These are phyloP conservation scores for Boletellus ananas DNA, from an alignment of 768 basidiomycete genomes.

Conservation along the genomic window DNA sequence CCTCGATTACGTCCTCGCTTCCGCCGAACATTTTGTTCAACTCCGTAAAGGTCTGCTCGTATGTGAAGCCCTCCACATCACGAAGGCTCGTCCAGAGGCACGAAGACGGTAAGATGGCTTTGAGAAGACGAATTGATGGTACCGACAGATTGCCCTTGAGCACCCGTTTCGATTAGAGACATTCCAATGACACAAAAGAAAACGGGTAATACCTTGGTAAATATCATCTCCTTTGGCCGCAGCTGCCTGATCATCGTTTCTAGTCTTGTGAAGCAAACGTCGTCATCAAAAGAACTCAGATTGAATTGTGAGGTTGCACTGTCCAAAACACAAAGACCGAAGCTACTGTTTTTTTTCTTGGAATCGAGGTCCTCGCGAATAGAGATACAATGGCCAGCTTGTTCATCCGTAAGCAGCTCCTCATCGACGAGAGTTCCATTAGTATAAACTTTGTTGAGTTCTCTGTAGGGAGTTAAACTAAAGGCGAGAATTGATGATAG, in stretches of 20 bases:
- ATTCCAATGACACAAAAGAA: background rate
- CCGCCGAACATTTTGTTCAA: slow-evolving; percentile 62
- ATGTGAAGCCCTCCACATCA: slow-evolving; percentile 76
- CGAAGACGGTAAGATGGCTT: slow-evolving; percentile 69
- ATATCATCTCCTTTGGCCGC: slow-evolving; percentile 86
- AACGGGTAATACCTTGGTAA: slow-evolving; percentile 62
- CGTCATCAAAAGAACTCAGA: slow-evolving; percentile 85
- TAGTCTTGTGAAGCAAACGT: slow-evolving; percentile 85
- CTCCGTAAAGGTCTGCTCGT: slow-evolving; percentile 64
- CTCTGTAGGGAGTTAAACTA: slow-evolving; percentile 40
- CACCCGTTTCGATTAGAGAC: background rate
- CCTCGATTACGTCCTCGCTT: slow-evolving; percentile 42
- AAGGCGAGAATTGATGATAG: background rate
- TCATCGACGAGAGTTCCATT: slow-evolving; percentile 94
- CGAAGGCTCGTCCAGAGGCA: slow-evolving; percentile 90
- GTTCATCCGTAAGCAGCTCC: slow-evolving; percentile 83
- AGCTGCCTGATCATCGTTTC: slow-evolving; percentile 93
- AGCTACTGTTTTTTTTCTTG: slow-evolving; percentile 49
- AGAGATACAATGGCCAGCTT: slow-evolving; percentile 92
- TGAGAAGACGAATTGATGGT: slow-evolving; percentile 76
- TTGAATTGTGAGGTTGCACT: slow-evolving; percentile 96
- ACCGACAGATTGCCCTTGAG: slow-evolving; percentile 81
- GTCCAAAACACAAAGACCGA: slow-evolving; percentile 90
- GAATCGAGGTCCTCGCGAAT: slow-evolving; percentile 57
- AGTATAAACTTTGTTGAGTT: slow-evolving; percentile 93